Base-by-base conservation (phyloP, 2,329 filamentous ascomycete genomes). In the Trichoderma sp. region DNA sequence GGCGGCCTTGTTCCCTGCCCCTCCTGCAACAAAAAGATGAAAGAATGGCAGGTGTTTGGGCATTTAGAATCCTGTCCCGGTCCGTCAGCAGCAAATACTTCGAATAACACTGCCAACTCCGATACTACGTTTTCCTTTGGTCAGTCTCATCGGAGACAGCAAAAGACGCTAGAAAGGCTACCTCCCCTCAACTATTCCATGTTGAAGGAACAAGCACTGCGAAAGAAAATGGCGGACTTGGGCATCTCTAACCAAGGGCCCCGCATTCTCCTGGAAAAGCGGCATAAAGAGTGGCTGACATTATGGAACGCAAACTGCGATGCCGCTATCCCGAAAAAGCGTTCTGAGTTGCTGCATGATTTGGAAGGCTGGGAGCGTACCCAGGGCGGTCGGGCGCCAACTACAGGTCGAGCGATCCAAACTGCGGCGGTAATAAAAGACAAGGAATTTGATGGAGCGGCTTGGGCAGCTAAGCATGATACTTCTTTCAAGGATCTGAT, bases 301-400 rank as follows among this genome's bases (percentile, higher is more conserved):
- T 85, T 99, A 21, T 98, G 95, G 93, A 99, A 99, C 83, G 94
- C 97, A 12, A 99, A 99, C 82, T 98, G 95, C 84, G 97, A 99
- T 83, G 93, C 95, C 2, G 90, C 89, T 45, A 86, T 87, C 2
- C 95, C 95, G 0, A 93, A 93, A 81, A 87, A 88, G 12, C 94
- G 94, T 77, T 81, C 85, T 7, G 92, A 97, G 75, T 84, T 99
- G 5, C 84, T 97, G 18, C 90, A 90, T 16, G 96, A 98, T 76
- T 83, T 99, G 14, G 93, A 96, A 27, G 84, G 90, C 1, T 98
- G 97, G 96, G 97, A 99, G 83, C 89, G 91, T 62, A 96, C 93
- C 0, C 91, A 97, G 77, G 94, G 94, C 9, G 89, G 90, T 2
- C 86, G 87, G 64, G 90, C 90, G 7, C 84, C 86, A 12, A 85